These are phyloP conservation scores for Pichia phayaonensis DNA, from an alignment of 805 yeast genomes.

Conservation along the genomic window DNA sequence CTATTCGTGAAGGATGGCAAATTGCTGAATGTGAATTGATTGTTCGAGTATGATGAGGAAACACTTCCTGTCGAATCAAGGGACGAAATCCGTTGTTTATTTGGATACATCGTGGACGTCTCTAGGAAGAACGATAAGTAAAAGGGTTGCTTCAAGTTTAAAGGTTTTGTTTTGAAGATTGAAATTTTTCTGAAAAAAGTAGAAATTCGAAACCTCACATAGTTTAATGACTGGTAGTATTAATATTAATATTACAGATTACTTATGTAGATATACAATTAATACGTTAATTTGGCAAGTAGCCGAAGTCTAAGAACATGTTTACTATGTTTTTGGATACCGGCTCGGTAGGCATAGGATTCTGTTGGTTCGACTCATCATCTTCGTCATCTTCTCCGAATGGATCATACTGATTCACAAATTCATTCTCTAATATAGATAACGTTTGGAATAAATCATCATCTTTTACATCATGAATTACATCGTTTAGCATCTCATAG, in stretches of 20 bases:
- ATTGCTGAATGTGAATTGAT: not conserved
- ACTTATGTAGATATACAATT: not conserved
- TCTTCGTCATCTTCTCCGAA: not conserved
- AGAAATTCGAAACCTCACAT: not conserved
- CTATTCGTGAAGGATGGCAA: not conserved
- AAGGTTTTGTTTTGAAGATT: not conserved
- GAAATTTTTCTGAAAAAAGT: not conserved
- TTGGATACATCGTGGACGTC: not conserved
- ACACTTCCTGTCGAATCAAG: not conserved
- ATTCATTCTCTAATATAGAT: not conserved
- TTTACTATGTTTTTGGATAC: not conserved
- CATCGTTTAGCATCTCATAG: slow-evolving; percentile 1
- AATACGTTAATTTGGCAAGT: not conserved
- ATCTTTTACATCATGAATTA: not conserved
- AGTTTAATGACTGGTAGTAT: not conserved
- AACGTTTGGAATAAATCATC: not conserved
- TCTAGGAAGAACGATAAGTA: not conserved
- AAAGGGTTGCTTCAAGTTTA: not conserved
- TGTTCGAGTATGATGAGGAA: not conserved
- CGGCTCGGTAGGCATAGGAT: not conserved
- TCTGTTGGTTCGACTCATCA: not conserved
- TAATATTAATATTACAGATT: not conserved
- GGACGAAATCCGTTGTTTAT: not conserved
- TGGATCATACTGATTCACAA: slow-evolving; percentile 1
- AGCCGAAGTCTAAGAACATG: not conserved